A percentile compares a stretch with the other conserved stretches of the same genome.
These are phyloP conservation scores for Diaporthe sp. DNA, from an alignment of 2,329 filamentous ascomycete genomes.

Conservation along the genomic window DNA sequence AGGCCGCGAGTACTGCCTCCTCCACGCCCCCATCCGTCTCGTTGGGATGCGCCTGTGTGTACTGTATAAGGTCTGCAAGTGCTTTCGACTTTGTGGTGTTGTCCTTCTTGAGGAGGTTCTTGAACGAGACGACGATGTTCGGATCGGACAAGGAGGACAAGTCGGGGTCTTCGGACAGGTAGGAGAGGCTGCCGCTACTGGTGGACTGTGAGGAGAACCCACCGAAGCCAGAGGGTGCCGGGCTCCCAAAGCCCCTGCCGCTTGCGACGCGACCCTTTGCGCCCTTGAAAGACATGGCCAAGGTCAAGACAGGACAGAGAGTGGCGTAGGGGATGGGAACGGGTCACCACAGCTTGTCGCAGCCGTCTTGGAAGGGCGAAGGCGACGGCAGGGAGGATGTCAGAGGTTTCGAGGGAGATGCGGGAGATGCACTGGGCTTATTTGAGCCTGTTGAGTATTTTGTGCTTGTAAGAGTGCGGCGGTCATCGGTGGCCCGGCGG, in stretches of 20 bases:
- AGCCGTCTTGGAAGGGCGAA: neutral
- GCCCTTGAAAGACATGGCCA: conserved; percentile 26
- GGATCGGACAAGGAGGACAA: conserved; percentile 81
- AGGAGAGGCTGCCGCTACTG: conserved; percentile 72
- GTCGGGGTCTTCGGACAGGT: conserved; percentile 87
- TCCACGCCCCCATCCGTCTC: conserved; percentile 73
- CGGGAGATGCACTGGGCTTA: neutral
- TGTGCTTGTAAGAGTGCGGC: neutral
- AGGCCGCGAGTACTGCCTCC: conserved; percentile 86
- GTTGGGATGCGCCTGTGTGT: conserved; percentile 46
- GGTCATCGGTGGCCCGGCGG: neutral
- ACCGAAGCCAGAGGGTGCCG: conserved; percentile 48
- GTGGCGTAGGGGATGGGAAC: neutral
- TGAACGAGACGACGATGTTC: conserved; percentile 88
- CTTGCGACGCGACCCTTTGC: conserved; percentile 30
- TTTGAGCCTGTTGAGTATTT: neutral
- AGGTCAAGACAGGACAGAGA: neutral
- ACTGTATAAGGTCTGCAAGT: conserved; percentile 82
- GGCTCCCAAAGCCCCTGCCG: conserved; percentile 36
- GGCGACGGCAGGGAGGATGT: too few species aligned
- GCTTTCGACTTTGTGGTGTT: conserved; percentile 91
- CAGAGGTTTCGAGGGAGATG: neutral
- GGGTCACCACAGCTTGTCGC: neutral
- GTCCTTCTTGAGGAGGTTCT: conserved; percentile 93
- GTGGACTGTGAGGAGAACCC: conserved; percentile 53